These are phyloP conservation scores for Ilex asprella DNA, from an alignment of 257 asterid genomes.

Conservation along the genomic window DNA sequence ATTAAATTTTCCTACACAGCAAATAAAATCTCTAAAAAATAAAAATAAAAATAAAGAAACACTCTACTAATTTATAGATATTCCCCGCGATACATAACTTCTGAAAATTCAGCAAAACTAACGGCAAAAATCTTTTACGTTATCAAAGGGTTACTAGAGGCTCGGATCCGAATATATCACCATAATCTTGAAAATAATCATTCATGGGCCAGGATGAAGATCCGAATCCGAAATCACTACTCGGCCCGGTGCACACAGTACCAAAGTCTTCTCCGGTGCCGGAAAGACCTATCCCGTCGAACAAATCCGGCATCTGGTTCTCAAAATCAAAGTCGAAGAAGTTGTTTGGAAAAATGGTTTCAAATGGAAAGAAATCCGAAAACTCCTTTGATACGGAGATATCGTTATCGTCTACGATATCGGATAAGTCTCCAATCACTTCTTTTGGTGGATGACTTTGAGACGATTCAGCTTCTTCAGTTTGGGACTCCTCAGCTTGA, in stretches of 20 bases:
- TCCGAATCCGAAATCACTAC: constrained; percentile 34
- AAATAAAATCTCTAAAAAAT: constrained; percentile 3
- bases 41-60: not conserved
- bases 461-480: constrained; percentile 15
- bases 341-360: constrained; percentile 29
- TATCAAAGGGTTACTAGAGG: constrained; percentile 52
- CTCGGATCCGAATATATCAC: constrained; percentile 91
- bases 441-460: not conserved
- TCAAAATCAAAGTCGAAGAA: constrained; percentile 54
- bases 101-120: constrained; percentile 1
- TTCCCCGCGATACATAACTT: not conserved
- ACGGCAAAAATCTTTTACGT: not conserved
- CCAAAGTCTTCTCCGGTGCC: constrained; percentile 28
- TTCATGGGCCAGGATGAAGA: constrained; percentile 34
- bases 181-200: constrained; percentile 62
- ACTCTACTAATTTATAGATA: not conserved
- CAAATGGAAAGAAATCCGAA: constrained; percentile 27
- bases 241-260: constrained; percentile 40
- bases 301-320: constrained; percentile 35
- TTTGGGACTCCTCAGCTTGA: constrained; percentile 31
- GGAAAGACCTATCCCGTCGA: constrained; percentile 35
- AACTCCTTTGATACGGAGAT: constrained; percentile 21
- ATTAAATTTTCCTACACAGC: constrained; percentile 1
- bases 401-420: not conserved
- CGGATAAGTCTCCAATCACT: too few relatives aligned